A percentile compares a stretch with the other conserved stretches of the same genome.
phyloP scores from a whole-genome alignment of 805 yeast genomes.

The Tetrapisispora pingtungensis region DNA sequence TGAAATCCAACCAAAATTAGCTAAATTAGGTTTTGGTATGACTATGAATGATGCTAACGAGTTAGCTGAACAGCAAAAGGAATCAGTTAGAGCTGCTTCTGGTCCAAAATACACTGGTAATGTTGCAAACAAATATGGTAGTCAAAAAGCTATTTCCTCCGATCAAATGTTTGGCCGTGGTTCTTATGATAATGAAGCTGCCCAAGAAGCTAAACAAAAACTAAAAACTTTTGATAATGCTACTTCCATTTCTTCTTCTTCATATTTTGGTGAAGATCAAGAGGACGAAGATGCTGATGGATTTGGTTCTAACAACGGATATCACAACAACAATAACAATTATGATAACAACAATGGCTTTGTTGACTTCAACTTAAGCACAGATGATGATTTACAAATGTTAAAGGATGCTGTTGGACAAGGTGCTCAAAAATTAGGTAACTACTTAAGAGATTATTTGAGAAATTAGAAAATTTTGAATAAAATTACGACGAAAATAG shows the following conservation, averaged over 20 bases:
- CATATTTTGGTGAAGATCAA: slow-evolving; percentile 85
- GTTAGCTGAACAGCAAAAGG: slow-evolving; percentile 33
- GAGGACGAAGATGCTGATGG: slow-evolving; percentile 21
- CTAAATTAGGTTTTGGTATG: slow-evolving; percentile 88
- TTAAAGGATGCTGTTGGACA: slow-evolving; percentile 86
- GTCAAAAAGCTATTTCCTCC: slow-evolving; percentile 89
- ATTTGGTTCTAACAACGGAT: slow-evolving; percentile 2
- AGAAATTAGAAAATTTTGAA: slow-evolving; percentile 30
- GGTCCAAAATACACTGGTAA: slow-evolving; percentile 64
- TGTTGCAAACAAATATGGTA: slow-evolving; percentile 68
- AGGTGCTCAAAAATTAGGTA: slow-evolving; percentile 85
- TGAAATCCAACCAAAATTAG: slow-evolving; percentile 52
- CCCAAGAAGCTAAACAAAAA: slow-evolving; percentile 72
- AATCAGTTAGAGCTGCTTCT: slow-evolving; percentile 34
- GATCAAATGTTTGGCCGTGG: slow-evolving; percentile 92
- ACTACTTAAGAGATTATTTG: slow-evolving; percentile 77
- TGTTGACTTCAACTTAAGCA: slow-evolving; percentile 59
- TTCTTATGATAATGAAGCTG: slow-evolving; percentile 64
- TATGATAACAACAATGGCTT: slow-evolving; percentile 35
- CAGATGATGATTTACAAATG: slow-evolving; percentile 83
- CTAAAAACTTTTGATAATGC: slow-evolving; percentile 78
- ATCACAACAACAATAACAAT: slow-evolving; percentile 14
- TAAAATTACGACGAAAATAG: too few species aligned
- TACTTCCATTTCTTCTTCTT: slow-evolving; percentile 79
- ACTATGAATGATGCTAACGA: slow-evolving; percentile 49